Conservation (phyloP, 2,329 filamentous ascomycete species). For the Emmonsiellopsis sp. region DNA sequence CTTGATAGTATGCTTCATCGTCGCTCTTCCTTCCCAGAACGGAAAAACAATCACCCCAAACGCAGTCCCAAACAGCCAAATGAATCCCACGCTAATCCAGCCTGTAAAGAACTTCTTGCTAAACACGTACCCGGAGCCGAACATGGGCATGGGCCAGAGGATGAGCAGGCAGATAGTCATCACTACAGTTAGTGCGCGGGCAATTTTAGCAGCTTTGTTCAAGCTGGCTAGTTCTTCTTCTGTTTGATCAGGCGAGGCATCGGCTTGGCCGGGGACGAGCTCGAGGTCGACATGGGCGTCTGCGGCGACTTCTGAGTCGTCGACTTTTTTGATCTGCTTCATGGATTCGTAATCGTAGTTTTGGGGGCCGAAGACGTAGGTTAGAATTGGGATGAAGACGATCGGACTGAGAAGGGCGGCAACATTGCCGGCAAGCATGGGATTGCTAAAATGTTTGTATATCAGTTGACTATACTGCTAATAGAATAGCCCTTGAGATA, state of each 20-base stretch:
- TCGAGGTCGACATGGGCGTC: conserved; percentile 58
- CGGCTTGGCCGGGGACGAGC: conserved; percentile 45
- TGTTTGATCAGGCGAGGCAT: conserved; percentile 25
- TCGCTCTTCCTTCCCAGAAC: conserved; percentile 65
- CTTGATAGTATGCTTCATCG: conserved; percentile 52
- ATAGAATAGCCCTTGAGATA: background rate
- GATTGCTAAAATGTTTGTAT: conserved; percentile 38
- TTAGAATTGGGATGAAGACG: conserved; percentile 67
- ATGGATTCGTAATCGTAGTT: conserved; percentile 84
- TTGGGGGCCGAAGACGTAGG: conserved; percentile 57
- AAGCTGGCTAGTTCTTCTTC: conserved; percentile 42
- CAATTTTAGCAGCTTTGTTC: conserved; percentile 45
- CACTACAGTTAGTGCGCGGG: conserved; percentile 48
- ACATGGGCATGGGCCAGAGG: conserved; percentile 90
- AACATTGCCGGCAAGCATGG: conserved; percentile 83
- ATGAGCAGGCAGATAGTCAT: conserved; percentile 65
- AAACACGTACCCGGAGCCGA: conserved; percentile 72
- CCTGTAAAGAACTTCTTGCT: conserved; percentile 73
- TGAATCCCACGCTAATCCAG: conserved; percentile 66
- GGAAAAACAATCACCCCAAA: conserved; percentile 73
- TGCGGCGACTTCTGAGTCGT: conserved; percentile 63
- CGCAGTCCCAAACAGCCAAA: conserved; percentile 68
- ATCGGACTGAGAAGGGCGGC: conserved; percentile 68
- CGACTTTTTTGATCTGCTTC: conserved; percentile 65
- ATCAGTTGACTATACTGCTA: background rate